A percentile compares a stretch with the other conserved stretches of the same genome.
Conservation (phyloP, 257 asterid genomes). For the Salvia miltiorrhiza region DNA sequence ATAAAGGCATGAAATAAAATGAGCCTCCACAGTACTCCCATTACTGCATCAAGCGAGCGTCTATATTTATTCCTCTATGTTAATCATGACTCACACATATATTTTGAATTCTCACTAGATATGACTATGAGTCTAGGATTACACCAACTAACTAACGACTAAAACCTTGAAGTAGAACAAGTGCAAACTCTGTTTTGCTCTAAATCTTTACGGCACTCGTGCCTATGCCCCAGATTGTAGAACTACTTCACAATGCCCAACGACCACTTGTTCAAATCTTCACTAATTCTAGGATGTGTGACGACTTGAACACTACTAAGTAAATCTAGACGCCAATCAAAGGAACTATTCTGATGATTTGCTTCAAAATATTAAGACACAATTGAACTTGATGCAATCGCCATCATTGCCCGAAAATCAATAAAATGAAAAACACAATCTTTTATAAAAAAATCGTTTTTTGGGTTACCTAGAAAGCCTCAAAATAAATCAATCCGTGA, state of each 20-base stretch:
- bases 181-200: background rate
- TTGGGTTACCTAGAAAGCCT: background rate
- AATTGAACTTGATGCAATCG: background rate
- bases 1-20: background rate
- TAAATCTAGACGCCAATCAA: slow-evolving; percentile 1
- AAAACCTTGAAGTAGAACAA: too few species aligned
- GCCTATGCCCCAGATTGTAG: background rate
- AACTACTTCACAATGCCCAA: background rate
- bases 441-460: background rate
- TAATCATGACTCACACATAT: too few species aligned
- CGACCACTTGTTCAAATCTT: background rate
- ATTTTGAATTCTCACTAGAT: slow-evolving; percentile 6
- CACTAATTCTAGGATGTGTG: background rate
- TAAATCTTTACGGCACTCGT: too few species aligned
- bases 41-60: background rate
- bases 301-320: background rate
- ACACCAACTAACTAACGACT: background rate
- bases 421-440: slow-evolving; percentile 9
- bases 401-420: background rate
- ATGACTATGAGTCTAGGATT: background rate
- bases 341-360: slow-evolving; percentile 1
- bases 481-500: background rate
- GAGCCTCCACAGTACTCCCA: background rate
- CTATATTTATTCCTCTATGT: background rate
- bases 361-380: background rate